Evolutionary conservation across 176 grass and related monocot species (phyloP).

Genomic region (Metroxylon sagu): DNA sequence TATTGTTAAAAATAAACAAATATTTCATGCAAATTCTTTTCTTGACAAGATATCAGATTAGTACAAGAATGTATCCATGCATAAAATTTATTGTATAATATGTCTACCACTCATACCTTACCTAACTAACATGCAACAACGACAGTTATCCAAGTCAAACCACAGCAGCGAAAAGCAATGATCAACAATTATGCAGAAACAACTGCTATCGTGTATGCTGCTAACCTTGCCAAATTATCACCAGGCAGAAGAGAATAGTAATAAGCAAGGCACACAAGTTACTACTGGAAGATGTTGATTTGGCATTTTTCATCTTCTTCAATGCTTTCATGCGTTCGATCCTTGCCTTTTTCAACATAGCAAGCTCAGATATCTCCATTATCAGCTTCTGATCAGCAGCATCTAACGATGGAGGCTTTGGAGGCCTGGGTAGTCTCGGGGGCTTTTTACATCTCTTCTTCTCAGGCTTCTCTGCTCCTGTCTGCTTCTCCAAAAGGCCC

Average conservation of each 20-base stretch:
- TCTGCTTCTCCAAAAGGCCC: conserved; percentile 30
- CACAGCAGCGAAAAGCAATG: too few relatives aligned
- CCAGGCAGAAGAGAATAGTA: conserved; percentile 82
- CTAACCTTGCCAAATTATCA: conserved; percentile 97
- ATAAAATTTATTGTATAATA: too few relatives aligned
- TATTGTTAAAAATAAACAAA: too few relatives aligned
- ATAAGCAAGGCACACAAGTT: conserved; percentile 63
- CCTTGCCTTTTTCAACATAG: conserved; percentile 70
- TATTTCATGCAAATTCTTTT: too few relatives aligned
- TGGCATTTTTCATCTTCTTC: conserved; percentile 84
- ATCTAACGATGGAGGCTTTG: conserved; percentile 42
- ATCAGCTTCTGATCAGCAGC: conserved; percentile 72
- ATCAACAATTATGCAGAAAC: too few relatives aligned
- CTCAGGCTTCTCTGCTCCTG: conserved; percentile 45
- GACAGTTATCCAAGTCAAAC: too few relatives aligned
- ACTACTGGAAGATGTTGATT: conserved; percentile 34
- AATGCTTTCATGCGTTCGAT: conserved; percentile 91
- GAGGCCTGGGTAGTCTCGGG: conserved; percentile 63
- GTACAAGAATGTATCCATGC: too few relatives aligned
- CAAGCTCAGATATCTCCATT: conserved; percentile 70
- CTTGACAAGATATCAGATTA: too few relatives aligned
- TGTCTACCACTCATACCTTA: too few relatives aligned
- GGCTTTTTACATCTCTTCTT: conserved; percentile 75
- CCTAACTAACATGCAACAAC: too few relatives aligned
- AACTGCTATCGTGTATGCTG: neutral